phyloP scores from a whole-genome alignment of 2,329 filamentous ascomycete genomes.

The Orbilia quercus region DNA sequence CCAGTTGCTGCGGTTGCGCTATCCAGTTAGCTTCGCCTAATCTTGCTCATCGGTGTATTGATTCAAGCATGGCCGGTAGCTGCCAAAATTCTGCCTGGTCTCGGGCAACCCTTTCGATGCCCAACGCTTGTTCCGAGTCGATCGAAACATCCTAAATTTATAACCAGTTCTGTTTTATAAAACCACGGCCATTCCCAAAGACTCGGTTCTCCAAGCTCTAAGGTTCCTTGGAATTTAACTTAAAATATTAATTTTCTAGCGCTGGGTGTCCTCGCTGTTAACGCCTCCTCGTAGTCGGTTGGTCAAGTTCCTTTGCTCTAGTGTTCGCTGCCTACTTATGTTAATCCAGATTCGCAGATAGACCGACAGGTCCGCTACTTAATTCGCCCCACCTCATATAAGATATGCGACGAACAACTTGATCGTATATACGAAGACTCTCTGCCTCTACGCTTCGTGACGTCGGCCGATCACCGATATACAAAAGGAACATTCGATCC shows the following conservation, averaged over 20 bases:
- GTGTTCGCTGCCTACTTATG: constrained; percentile 19
- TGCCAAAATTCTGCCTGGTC: constrained; percentile 49
- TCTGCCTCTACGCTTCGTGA: constrained; percentile 5
- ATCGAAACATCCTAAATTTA: constrained; percentile 30
- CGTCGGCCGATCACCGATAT: constrained; percentile 13
- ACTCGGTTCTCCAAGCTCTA: not conserved
- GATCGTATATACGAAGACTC: constrained; percentile 14
- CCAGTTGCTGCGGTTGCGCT: constrained; percentile 28
- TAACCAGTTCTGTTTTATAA: constrained; percentile 10
- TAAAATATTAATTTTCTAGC: too few relatives aligned
- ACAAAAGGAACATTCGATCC: constrained; percentile 43
- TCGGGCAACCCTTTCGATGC: constrained; percentile 40
- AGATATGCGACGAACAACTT: constrained; percentile 52
- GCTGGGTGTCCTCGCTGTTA: not conserved
- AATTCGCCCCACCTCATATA: constrained; percentile 52
- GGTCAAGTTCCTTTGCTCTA: constrained; percentile 12
- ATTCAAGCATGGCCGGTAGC: constrained; percentile 17
- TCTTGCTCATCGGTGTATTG: constrained; percentile 23
- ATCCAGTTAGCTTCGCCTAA: constrained; percentile 50
- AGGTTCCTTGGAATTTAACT: not conserved
- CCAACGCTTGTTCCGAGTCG: constrained; percentile 36
- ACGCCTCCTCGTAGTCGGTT: constrained; percentile 14
- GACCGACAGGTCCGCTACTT: constrained; percentile 14
- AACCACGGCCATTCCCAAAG: constrained; percentile 10
- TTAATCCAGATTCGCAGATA: constrained; percentile 6